These are phyloP conservation scores for Tieghemostelium lacteum DNA, from an alignment of 78 protist species.

Conservation along the genomic window DNA sequence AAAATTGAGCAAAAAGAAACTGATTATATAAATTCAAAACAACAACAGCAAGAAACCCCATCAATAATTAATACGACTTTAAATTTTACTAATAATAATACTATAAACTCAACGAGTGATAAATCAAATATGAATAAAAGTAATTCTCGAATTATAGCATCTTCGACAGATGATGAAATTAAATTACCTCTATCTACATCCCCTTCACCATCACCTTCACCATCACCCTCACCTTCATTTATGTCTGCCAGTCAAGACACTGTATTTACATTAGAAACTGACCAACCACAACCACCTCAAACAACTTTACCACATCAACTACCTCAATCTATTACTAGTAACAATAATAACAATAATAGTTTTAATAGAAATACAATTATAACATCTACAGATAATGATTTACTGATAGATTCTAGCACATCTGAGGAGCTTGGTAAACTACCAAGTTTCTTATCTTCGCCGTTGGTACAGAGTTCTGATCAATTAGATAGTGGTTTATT, in stretches of 20 bases:
- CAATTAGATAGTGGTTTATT: not conserved
- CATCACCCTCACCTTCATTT: slow-evolving; percentile 40
- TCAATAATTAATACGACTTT: not conserved
- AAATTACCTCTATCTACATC: slow-evolving; percentile 35
- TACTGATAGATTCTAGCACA: not conserved
- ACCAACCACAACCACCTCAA: not conserved
- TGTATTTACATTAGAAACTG: slow-evolving; percentile 12
- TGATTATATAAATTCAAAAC: slow-evolving; percentile 24
- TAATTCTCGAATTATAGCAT: slow-evolving; percentile 10
- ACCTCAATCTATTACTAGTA: slow-evolving; percentile 11
- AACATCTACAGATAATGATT: not conserved
- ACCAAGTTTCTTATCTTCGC: too few species aligned
- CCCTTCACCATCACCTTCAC: slow-evolving; percentile 3
- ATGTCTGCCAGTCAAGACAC: slow-evolving; percentile 28
- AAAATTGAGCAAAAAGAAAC: slow-evolving; percentile 55
- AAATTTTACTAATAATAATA: not conserved
- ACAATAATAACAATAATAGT: slow-evolving; percentile 3
- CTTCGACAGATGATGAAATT: slow-evolving; percentile 33
- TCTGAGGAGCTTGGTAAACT: not conserved
- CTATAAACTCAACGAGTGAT: not conserved
- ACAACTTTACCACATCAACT: not conserved
- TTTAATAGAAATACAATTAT: not conserved
- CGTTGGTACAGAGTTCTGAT: too few species aligned
- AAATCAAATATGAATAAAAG: slow-evolving; percentile 6
- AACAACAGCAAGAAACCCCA: not conserved